Base-by-base conservation (phyloP, 768 basidiomycete genomes). In the Lactifluus pinguis region DNA sequence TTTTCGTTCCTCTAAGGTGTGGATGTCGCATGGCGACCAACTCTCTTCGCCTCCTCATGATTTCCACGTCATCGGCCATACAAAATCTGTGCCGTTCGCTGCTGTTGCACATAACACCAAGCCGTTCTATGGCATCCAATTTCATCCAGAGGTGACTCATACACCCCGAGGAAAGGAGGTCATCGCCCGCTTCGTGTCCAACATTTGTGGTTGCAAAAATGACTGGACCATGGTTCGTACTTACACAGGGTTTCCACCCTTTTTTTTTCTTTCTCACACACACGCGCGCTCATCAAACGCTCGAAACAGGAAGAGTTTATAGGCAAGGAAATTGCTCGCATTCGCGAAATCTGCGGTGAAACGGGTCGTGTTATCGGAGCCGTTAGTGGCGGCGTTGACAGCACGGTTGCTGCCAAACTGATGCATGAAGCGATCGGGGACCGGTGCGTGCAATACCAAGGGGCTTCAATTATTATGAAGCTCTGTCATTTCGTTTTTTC, bases 371-470 rank as follows among this genome's bases (percentile, higher is more conserved):
- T 99, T 53, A 98, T 99, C 59, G 97, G 97, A 55, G 97, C 97
- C 14, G 95, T 98, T 53, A 91, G 88, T 63, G 97, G 97, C 30
- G 97, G 97, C 52, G 97, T 99, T 51, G 97, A 98, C 72, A 95
- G 93, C 65, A 94, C 94, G 0, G 97, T 99, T 15, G 97, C 97
- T 4, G 97, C 97, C 47, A 98, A 98, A 74, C 80, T 99, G 62
- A 99, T 99, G 97, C 95, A 98, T 67, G 95, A 98, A 76, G 97
- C 97, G 30, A 98, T 99, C 68, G 97, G 97, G 32, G 93, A 98
- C 72, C 82, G 95, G 92, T 91, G 69, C 47, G 77, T 66, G 25
- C 25, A 25, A 25, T 44, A 15, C 13, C 21, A 11, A 21, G 15
- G 1, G 14, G 57, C 32, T 48, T n/a, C 14, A 30, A 25, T 9